Percentiles rank a stretch among this genome's conserved stretches.
Conservation (phyloP, 345 rosid species). For the Acer negundo region DNA sequence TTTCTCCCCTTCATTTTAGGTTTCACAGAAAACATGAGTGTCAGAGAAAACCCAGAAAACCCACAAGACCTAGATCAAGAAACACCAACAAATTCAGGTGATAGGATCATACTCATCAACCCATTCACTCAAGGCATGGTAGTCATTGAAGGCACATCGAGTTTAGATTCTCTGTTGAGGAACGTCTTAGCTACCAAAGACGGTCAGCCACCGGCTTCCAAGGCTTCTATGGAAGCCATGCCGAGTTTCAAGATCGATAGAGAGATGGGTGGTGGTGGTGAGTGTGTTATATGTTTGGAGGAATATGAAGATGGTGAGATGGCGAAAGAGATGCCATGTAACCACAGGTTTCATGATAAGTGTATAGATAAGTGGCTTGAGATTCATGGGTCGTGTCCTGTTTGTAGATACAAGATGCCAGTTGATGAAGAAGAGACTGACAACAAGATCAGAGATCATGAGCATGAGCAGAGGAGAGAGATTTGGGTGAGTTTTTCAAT, state of each 20-base stretch:
- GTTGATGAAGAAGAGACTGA: conserved; percentile 47
- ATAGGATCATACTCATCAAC: conserved; percentile 61
- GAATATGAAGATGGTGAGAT: conserved; percentile 44
- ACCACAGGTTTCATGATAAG: conserved; percentile 68
- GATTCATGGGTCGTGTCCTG: conserved; percentile 83
- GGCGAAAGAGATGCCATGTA: conserved; percentile 80
- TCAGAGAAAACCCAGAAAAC: conserved; percentile 11
- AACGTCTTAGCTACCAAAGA: conserved; percentile 30
- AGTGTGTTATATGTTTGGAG: conserved; percentile 76
- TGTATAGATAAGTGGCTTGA: conserved; percentile 81
- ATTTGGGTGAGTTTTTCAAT: conserved; percentile 61
- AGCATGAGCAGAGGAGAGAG: conserved; percentile 37
- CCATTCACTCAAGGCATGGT: conserved; percentile 72
- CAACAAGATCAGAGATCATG: conserved; percentile 36
- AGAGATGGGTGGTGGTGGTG: conserved; percentile 29
- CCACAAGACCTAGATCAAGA: conserved; percentile 36
- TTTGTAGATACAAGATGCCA: conserved; percentile 82
- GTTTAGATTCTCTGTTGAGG: conserved; percentile 47
- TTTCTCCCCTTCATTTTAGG: conserved; percentile 59
- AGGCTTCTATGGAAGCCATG: conserved; percentile 68
- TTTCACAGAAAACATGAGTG: conserved; percentile 22
- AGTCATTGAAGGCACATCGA: conserved; percentile 50
- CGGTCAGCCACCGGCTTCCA: conserved; percentile 84
- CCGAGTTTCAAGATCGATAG: conserved; percentile 39
- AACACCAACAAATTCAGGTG: conserved; percentile 24